phyloP scores from a whole-genome alignment of 1,284 basidiomycete species.

The Anthracocystis setariae region DNA sequence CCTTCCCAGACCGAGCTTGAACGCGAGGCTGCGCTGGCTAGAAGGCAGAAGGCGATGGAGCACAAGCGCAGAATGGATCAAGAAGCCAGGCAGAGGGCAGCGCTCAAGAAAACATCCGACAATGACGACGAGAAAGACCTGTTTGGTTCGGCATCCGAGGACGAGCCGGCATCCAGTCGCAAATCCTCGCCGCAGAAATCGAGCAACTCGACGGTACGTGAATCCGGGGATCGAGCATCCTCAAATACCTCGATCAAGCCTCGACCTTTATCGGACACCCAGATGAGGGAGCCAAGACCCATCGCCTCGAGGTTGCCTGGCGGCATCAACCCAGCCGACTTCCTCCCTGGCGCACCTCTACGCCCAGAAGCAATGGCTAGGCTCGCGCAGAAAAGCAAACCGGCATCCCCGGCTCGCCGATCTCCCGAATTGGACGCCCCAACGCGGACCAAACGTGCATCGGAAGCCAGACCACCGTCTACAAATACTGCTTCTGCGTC shows the following conservation, averaged over 20 bases:
- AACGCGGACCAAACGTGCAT: conserved; percentile 3
- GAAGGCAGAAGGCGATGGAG: conserved; percentile 52
- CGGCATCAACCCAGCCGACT: conserved; percentile 53
- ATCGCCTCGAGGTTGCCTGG: conserved; percentile 17
- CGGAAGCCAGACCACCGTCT: not conserved
- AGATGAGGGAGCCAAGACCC: conserved; percentile 13
- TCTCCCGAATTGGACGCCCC: conserved; percentile 22
- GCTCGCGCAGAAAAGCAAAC: conserved; percentile 29
- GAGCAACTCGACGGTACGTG: not conserved
- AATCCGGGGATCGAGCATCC: not conserved
- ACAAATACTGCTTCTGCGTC: conserved; percentile 9
- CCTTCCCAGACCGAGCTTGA: conserved; percentile 27
- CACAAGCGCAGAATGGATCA: conserved; percentile 34
- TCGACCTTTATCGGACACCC: conserved; percentile 7
- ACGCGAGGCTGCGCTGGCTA: conserved; percentile 38
- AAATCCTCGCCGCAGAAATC: conserved; percentile 7
- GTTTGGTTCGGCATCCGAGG: conserved; percentile 31
- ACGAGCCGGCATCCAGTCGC: not conserved
- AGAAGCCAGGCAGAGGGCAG: conserved; percentile 24
- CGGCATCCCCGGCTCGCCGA: not conserved
- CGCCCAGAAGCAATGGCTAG: conserved; percentile 30
- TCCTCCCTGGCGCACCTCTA: conserved; percentile 50
- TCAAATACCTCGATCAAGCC: not conserved
- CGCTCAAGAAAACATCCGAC: conserved; percentile 10
- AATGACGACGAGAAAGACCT: conserved; percentile 25